phyloP scores from a whole-genome alignment of 306 rosid genomes.

The Sicyos edulis region DNA sequence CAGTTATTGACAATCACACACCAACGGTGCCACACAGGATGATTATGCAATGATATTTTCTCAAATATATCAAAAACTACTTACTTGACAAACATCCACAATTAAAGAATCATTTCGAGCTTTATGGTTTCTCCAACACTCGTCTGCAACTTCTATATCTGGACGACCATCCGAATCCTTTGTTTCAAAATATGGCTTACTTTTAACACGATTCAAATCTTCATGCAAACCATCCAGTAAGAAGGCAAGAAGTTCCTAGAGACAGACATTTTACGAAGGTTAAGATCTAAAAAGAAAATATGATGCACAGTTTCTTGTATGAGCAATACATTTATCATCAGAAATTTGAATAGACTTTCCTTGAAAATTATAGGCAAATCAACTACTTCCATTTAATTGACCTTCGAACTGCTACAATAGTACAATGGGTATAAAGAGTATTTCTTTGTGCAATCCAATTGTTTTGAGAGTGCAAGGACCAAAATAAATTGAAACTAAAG shows the following conservation, averaged over 20 bases:
- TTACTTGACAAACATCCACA: slow-evolving; percentile 98
- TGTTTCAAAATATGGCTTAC: slow-evolving; percentile 95
- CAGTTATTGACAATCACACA: not conserved
- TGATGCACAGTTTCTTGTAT: not conserved
- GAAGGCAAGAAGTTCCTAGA: slow-evolving; percentile 98
- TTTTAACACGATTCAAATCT: slow-evolving; percentile 96
- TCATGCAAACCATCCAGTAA: slow-evolving; percentile 97
- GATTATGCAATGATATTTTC: slow-evolving; percentile 7
- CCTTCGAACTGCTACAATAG: not conserved
- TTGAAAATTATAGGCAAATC: not conserved
- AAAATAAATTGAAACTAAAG: too few species aligned
- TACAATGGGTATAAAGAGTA: not conserved
- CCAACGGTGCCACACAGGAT: not conserved
- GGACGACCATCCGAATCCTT: slow-evolving; percentile 88
- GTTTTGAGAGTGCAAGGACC: not conserved
- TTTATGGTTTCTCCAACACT: slow-evolving; percentile 92
- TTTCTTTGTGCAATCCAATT: too few species aligned
- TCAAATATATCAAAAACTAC: slow-evolving; percentile 24
- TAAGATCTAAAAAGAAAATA: not conserved
- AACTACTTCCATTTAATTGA: not conserved
- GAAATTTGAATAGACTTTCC: not conserved
- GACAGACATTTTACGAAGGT: slow-evolving; percentile 9
- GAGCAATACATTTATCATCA: not conserved
- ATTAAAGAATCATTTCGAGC: slow-evolving; percentile 97
- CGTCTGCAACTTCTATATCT: slow-evolving; percentile 86